Percentiles rank a stretch among this genome's conserved stretches.
phyloP scores from a whole-genome alignment of 2,329 filamentous ascomycete genomes.

The Cercospora sesami region DNA sequence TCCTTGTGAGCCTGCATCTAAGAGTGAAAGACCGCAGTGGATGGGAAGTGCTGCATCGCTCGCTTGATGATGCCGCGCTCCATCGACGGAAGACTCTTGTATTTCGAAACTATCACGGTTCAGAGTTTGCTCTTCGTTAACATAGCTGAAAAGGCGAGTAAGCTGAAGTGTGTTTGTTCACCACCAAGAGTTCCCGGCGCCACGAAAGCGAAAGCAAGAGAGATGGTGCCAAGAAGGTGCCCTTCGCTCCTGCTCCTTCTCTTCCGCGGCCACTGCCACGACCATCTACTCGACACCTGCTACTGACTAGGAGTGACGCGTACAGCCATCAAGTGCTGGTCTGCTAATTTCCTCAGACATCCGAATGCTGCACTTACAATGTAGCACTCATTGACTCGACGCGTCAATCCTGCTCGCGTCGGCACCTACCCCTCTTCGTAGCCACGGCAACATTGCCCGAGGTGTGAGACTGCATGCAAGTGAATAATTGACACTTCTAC shows the following conservation, averaged over 20 bases:
- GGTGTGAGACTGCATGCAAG: background rate
- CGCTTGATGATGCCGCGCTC: background rate
- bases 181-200: background rate
- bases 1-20: background rate
- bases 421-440: slow-evolving; percentile 5
- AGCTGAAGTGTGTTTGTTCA: background rate
- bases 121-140: background rate
- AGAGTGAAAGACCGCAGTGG: background rate
- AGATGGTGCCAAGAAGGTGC: background rate
- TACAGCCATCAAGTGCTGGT: background rate
- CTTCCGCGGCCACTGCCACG: background rate
- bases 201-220: background rate
- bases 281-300: background rate
- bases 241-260: background rate
- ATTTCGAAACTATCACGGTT: background rate
- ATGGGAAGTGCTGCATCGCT: background rate
- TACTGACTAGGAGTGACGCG: background rate
- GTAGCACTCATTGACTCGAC: slow-evolving; percentile 12
- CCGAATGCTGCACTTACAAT: background rate
- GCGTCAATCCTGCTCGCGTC: slow-evolving; percentile 1
- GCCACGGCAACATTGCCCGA: slow-evolving; percentile 10
- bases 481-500: slow-evolving; percentile 2
- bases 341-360: background rate
- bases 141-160: background rate
- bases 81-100: background rate